Evolutionary conservation across 164 flowering plant genomes (phyloP).

Genomic region (Cinnamomum micranthum): DNA sequence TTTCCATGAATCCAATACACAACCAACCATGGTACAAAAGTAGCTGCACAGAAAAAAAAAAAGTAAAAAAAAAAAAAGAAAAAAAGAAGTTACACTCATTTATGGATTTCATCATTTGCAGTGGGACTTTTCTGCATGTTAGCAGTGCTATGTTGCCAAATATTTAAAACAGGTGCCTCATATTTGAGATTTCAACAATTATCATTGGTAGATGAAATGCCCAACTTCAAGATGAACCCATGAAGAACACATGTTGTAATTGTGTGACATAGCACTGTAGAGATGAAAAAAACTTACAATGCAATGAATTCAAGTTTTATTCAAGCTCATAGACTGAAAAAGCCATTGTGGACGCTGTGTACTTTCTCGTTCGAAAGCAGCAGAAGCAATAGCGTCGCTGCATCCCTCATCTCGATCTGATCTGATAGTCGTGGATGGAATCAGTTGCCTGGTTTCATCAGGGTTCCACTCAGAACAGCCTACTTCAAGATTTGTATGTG

Average conservation of each 20-base stretch:
- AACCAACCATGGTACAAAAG: neutral
- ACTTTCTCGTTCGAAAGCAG: conserved; percentile 35
- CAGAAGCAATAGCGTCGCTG: conserved; percentile 22
- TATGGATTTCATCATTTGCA: neutral
- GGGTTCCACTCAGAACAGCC: conserved; percentile 9
- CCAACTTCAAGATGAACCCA: neutral
- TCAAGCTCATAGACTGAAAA: conserved; percentile 43
- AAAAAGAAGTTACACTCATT: neutral
- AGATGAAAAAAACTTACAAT: neutral
- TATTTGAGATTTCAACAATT: neutral
- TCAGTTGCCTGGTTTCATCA: conserved; percentile 17
- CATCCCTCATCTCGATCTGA: conserved; percentile 31
- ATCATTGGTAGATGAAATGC: neutral
- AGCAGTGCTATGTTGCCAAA: neutral
- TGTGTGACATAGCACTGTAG: neutral
- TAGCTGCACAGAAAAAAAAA: neutral
- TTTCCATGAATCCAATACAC: neutral
- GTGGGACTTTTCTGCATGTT: conserved; percentile 2
- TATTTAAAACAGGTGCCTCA: neutral
- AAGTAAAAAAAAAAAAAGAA: too few relatives aligned
- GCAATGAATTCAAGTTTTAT: conserved; percentile 26
- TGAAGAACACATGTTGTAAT: neutral
- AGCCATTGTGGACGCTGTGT: conserved; percentile 55
- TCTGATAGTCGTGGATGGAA: conserved; percentile 20
- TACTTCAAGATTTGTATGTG: conserved; percentile 3